A percentile compares a stretch with the other conserved stretches of the same genome.
Conservation (phyloP, 805 yeast species). For the Spencermartinsiella europaea region DNA sequence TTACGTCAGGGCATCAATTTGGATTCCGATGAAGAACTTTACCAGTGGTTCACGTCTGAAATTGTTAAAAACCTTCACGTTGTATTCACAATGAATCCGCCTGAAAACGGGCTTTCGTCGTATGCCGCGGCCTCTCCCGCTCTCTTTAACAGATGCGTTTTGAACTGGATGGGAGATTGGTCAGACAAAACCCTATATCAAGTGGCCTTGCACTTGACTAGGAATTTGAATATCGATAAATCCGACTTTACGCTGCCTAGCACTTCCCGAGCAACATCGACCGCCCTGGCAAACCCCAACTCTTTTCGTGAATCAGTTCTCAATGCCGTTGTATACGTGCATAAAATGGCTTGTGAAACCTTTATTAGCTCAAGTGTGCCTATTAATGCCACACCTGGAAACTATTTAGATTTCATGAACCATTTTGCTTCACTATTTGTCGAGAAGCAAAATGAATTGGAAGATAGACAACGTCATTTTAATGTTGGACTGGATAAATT, state of each 20-base stretch:
- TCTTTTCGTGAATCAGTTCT: slow-evolving; percentile 44
- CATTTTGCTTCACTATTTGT: slow-evolving; percentile 42
- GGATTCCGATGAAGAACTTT: slow-evolving; percentile 65
- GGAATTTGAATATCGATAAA: slow-evolving; percentile 48
- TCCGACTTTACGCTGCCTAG: slow-evolving; percentile 38
- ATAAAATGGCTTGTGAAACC: slow-evolving; percentile 26
- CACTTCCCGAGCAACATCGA: slow-evolving; percentile 15
- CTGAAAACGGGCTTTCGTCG: slow-evolving; percentile 34
- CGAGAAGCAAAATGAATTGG: slow-evolving; percentile 44
- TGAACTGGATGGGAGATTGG: slow-evolving; percentile 91
- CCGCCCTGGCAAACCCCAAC: slow-evolving; percentile 13
- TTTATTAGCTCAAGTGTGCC: not conserved
- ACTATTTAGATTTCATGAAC: slow-evolving; percentile 47
- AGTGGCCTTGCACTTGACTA: slow-evolving; percentile 43
- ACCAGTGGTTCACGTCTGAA: slow-evolving; percentile 66
- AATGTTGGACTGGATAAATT: slow-evolving; percentile 69
- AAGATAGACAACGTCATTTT: slow-evolving; percentile 65
- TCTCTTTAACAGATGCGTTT: slow-evolving; percentile 78
- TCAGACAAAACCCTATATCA: slow-evolving; percentile 42
- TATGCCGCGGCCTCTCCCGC: slow-evolving; percentile 77
- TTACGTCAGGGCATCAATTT: slow-evolving; percentile 55
- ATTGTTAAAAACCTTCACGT: slow-evolving; percentile 74
- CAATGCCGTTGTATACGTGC: slow-evolving; percentile 44
- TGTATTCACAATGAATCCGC: slow-evolving; percentile 66
- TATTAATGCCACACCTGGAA: slow-evolving; percentile 42